Evolutionary conservation across 306 rosid genomes (phyloP), one percentile per base, ranked within the genome.

Genomic region (Sicyos edulis): DNA sequence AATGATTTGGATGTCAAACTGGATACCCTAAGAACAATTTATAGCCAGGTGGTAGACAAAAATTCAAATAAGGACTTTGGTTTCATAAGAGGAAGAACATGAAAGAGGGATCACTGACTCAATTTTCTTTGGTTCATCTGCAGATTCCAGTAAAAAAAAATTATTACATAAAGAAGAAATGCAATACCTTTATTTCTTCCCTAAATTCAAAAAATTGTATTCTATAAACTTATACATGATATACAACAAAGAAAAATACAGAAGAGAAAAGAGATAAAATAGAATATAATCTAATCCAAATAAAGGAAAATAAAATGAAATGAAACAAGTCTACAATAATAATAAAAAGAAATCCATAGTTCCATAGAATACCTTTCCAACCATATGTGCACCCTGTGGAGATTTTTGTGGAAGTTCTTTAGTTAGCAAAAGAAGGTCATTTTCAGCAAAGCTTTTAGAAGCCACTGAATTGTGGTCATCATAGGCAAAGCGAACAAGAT

Each of bases 341-440:
- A 59, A 59, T 6, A 24, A 29, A 26, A 59, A 26, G 20, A 59
- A 26, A 26, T 26, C 65, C 65, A 57, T 10, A 42, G 52, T 20
- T 50, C 12, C 53, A 45, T 20, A 66, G 37, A 66, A 13, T 88
- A 93, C 98, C 98, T 90, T 93, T 78, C 98, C 98, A 71, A 90
- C 86, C 90, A 93, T 80, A 77, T 93, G 98, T 87, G 86, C 82
- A 72, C 91, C 96, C 45, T 81, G 89, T 37, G 92, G 86, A 62
- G 87, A 71, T 78, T 86, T 93, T 82, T 90, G 87, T 13, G 86
- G 91, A 76, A 79, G 87, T 77, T 87, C 97, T 81, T 88, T 93
- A 13, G 97, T 82, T 71, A 93, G 80, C 83, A 93, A 82, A 79
- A 90, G 75, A 71, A 90, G 88, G 81, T 93, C 98, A 80, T 90